Evolutionary conservation across 805 yeast genomes (phyloP).

Genomic region (Lipomyces sp.): DNA sequence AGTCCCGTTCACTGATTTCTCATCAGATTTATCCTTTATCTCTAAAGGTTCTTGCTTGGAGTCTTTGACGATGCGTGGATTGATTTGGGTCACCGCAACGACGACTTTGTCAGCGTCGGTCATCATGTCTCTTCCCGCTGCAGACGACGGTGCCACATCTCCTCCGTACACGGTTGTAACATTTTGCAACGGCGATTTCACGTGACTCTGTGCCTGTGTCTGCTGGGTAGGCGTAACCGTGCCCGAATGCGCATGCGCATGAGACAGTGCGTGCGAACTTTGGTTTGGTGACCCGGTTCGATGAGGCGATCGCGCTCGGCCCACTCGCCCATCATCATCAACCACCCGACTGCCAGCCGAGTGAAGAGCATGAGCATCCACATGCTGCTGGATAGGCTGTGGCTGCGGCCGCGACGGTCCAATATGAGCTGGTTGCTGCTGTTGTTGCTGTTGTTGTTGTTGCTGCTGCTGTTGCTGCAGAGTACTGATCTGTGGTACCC

Average conservation of each 20-base stretch:
- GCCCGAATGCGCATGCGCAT: constrained; percentile 7
- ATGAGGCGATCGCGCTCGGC: constrained; percentile 22
- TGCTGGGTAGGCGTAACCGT: constrained; percentile 2
- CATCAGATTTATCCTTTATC: not conserved
- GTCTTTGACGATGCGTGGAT: not conserved
- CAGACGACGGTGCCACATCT: not conserved
- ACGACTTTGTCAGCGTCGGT: not conserved
- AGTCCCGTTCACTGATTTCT: not conserved
- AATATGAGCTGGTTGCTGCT: constrained; percentile 7
- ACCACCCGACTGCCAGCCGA: not conserved
- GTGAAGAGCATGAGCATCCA: not conserved
- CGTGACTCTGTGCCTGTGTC: constrained; percentile 2
- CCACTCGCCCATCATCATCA: constrained; percentile 11
- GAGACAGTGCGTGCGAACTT: not conserved
- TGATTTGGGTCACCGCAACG: not conserved
- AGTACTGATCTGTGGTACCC: not conserved
- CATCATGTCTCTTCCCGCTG: not conserved
- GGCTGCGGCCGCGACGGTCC: constrained; percentile 8
- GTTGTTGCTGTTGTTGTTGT: not conserved
- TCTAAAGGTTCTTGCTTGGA: not conserved
- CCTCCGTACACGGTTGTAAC: constrained; percentile 7
- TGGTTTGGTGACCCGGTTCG: constrained; percentile 3
- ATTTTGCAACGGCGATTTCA: constrained; percentile 25
- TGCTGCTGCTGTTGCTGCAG: not conserved
- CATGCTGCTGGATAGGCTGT: constrained; percentile 12